Conservation (phyloP, 169 alveolate species). For the Plasmodium ovale region DNA sequence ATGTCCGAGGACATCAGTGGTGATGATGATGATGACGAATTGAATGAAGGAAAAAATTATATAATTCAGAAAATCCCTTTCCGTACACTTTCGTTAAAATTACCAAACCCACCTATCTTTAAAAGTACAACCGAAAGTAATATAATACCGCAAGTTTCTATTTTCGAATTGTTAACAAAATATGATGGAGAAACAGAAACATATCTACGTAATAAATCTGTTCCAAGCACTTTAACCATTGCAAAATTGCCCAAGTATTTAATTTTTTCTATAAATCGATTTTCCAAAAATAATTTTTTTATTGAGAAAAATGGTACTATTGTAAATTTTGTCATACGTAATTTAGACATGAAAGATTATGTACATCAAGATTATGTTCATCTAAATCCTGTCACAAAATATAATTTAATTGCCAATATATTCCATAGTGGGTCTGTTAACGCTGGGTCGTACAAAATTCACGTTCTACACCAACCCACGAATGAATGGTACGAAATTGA, state of each 20-base stretch:
- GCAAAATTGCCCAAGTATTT: constrained; percentile 92
- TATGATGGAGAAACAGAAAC: constrained; percentile 95
- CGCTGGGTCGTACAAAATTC: constrained; percentile 94
- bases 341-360: constrained; percentile 91
- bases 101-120: constrained; percentile 95
- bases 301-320: constrained; percentile 99
- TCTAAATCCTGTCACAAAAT: constrained; percentile 87
- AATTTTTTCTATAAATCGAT: constrained; percentile 94
- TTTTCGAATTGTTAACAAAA: constrained; percentile 93
- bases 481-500: constrained; percentile 98
- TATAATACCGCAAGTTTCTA: constrained; percentile 94
- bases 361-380: constrained; percentile 84
- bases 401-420: constrained; percentile 94
- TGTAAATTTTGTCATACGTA: constrained; percentile 96
- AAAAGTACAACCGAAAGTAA: constrained; percentile 93
- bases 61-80: constrained; percentile 69
- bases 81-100: constrained; percentile 80
- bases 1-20: not conserved
- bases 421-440: constrained; percentile 97
- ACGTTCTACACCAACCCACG: constrained; percentile 91
- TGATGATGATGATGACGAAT: constrained; percentile 31
- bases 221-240: constrained; percentile 76
- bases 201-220: constrained; percentile 78
- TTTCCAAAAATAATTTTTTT: constrained; percentile 95
- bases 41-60: constrained; percentile 73